These are phyloP conservation scores for Fusarium illudens DNA, from an alignment of 2,329 filamentous ascomycete species.

Conservation along the genomic window DNA sequence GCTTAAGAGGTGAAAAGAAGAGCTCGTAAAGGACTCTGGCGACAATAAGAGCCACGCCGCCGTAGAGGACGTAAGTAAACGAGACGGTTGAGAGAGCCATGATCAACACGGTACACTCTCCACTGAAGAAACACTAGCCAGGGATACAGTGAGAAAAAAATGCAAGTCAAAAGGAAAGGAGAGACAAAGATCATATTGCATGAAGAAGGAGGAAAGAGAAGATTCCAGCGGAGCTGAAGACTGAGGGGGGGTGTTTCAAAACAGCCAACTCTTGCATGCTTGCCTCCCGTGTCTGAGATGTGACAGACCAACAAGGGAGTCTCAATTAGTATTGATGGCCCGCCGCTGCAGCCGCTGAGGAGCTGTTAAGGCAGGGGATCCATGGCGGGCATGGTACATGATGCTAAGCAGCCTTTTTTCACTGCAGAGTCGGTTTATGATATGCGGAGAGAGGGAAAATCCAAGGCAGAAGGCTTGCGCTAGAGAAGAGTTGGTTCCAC, in stretches of 20 bases:
- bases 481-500: background rate
- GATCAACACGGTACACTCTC: slow-evolving; percentile 8
- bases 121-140: background rate
- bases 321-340: background rate
- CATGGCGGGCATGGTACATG: background rate
- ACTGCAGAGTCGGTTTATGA: background rate
- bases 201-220: background rate
- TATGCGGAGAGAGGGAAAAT: background rate
- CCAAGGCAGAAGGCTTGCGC: background rate
- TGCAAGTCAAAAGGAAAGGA: background rate
- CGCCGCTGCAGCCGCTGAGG: background rate
- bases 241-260: background rate
- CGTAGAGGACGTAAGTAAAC: slow-evolving; percentile 7
- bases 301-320: background rate
- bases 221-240: background rate
- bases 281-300: background rate
- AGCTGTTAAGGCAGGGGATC: background rate
- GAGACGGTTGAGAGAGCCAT: slow-evolving; percentile 13
- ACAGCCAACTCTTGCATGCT: background rate
- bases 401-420: background rate
- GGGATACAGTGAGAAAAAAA: background rate
- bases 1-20: slow-evolving; percentile 24
- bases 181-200: background rate
- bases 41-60: slow-evolving; percentile 5
- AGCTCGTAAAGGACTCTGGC: slow-evolving; percentile 18